Base-by-base conservation (phyloP, 1,139 yeast species). In the Eremothecium coryli region DNA sequence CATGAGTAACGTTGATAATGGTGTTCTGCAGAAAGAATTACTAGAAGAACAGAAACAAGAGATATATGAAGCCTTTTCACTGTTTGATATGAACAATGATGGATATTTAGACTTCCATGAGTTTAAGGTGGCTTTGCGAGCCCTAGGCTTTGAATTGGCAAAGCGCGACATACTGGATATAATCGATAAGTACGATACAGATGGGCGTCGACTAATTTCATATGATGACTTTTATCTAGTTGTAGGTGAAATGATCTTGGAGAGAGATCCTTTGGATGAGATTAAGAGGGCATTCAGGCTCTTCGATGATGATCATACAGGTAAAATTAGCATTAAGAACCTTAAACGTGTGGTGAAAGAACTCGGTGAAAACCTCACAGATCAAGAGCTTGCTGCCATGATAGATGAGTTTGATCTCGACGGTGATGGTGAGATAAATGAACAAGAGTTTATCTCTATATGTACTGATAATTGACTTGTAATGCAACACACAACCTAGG, bases 341-440 rank as follows among this genome's bases (percentile, higher is more conserved):
- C 68, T 93, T 39, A 74, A 93, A 58, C 71, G 93, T 41, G 95
- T 90, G 1, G 93, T 97, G 12, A 82, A 82, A 50, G 97, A 90
- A 46, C 64, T 93, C 42, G 96, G 96, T 1, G 98, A 93, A 58
- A 82, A 81, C 50, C 65, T 93, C 40, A 80, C 85, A 7, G 98
- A 90, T 45, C 95, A 86, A 40, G 98, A 93, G 51, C 66, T 93
- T 38, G 71, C 82, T 45, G 96, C 97, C 9, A 90, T 93, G 98
- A 90, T 93, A 45, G 96, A 88, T 44, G 98, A 90, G 60, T 93
- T 93, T 54, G 99, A 93, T 60, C 64, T 90, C 39, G 97, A 93
- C 57, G 95, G 84, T 43, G 98, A 93, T 56, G 98, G 97, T 32
- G 95, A 82, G 48, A 86, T 93, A 48, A 81, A 80, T 49, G 93